Evolutionary conservation across 768 basidiomycete genomes (phyloP).

Genomic region (Tricholoma flavovirens): DNA sequence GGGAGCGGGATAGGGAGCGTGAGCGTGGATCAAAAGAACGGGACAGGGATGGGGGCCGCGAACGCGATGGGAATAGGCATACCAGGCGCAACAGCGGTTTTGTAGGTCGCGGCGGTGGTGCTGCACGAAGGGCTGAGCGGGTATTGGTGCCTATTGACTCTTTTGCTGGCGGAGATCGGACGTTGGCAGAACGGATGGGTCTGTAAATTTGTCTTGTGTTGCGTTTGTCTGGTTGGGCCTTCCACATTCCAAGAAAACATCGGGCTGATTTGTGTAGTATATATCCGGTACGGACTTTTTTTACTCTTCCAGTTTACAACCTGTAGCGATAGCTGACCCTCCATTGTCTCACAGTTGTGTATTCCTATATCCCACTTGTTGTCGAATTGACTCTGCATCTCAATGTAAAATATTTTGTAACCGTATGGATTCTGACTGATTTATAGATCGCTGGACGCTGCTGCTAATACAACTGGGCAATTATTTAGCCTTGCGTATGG

Average conservation of each 20-base stretch:
- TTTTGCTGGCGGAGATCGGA: conserved; percentile 55
- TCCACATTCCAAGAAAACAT: conserved; percentile 10
- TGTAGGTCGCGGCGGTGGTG: conserved; percentile 31
- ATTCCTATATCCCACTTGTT: conserved; percentile 15
- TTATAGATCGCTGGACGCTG: background rate
- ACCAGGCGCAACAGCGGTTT: conserved; percentile 39
- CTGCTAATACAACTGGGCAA: background rate
- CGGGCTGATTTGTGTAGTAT: conserved; percentile 18
- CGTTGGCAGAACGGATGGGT: conserved; percentile 83
- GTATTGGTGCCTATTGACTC: conserved; percentile 27
- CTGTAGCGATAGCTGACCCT: conserved; percentile 25
- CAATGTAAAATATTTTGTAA: background rate
- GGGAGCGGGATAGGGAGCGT: conserved; percentile 31
- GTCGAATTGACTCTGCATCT: background rate
- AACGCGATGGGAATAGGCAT: conserved; percentile 24
- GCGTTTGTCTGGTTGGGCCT: conserved; percentile 8
- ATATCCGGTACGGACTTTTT: conserved; percentile 21
- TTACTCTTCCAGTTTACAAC: background rate
- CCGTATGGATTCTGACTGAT: background rate
- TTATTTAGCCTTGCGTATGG: background rate
- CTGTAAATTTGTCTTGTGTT: conserved; percentile 35
- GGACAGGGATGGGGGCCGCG: conserved; percentile 28
- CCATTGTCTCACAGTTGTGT: conserved; percentile 17
- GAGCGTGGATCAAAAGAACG: conserved; percentile 32
- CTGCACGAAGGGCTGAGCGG: conserved; percentile 29